These are phyloP conservation scores for Huntiella moniliformis DNA, from an alignment of 2,329 filamentous ascomycete genomes.

Conservation along the genomic window DNA sequence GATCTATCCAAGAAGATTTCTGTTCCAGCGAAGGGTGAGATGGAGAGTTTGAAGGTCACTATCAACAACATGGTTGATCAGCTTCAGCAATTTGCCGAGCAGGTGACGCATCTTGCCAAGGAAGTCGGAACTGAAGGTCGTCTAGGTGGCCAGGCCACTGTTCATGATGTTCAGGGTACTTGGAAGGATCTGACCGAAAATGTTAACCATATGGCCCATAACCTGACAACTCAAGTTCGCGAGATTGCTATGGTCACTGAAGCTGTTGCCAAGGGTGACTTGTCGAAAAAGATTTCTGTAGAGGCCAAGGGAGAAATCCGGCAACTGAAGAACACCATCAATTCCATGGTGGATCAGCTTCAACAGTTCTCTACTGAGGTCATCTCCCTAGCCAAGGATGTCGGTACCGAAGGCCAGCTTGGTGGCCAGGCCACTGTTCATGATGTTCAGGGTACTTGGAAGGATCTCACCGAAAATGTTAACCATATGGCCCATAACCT, in stretches of 20 bases:
- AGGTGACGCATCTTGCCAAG: constrained; percentile 83
- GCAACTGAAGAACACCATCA: too few species aligned
- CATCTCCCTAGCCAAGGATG: too few species aligned
- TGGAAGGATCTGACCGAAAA: constrained; percentile 57
- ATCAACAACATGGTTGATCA: constrained; percentile 99
- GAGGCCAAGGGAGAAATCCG: too few species aligned
- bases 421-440: too few species aligned
- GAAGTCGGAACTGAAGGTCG: constrained; percentile 31
- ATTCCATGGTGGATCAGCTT: too few species aligned
- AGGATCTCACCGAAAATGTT: constrained; percentile 55
- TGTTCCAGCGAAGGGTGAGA: constrained; percentile 95
- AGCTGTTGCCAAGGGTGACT: constrained; percentile 62
- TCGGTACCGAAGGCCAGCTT: too few species aligned
- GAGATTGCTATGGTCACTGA: constrained; percentile 74
- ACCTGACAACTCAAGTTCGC: constrained; percentile 65
- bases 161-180: constrained; percentile 48
- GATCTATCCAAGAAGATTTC: constrained; percentile 93
- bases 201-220: constrained; percentile 69
- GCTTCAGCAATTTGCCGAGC: constrained; percentile 85
- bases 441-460: too few species aligned
- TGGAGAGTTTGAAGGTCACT: constrained; percentile 90
- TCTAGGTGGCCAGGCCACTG: constrained; percentile 86
- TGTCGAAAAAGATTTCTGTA: constrained; percentile 18
- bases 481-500: constrained; percentile 27
- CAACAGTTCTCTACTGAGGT: too few species aligned